These are phyloP conservation scores for Neophaeococcomyces mojaviensis DNA, from an alignment of 2,329 filamentous ascomycete genomes.

Conservation along the genomic window DNA sequence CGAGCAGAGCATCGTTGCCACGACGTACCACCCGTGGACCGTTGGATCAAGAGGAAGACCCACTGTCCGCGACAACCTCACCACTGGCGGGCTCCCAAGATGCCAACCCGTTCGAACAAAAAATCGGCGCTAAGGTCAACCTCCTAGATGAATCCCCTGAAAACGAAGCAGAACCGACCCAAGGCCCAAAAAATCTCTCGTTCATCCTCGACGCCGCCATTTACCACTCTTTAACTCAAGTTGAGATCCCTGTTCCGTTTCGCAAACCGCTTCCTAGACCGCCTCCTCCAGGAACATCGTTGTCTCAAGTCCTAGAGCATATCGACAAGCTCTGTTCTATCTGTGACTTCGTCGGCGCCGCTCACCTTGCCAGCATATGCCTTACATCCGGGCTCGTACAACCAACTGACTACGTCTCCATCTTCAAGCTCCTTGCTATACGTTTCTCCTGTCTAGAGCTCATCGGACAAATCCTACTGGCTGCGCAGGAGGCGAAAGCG, in stretches of 20 bases:
- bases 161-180: slow-evolving; percentile 19
- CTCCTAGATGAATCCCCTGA: slow-evolving; percentile 13
- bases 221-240: slow-evolving; percentile 69
- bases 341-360: slow-evolving; percentile 75
- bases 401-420: slow-evolving; percentile 50
- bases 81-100: background rate
- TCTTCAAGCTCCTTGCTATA: slow-evolving; percentile 73
- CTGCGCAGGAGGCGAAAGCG: slow-evolving; percentile 56
- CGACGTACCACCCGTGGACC: slow-evolving; percentile 1
- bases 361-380: slow-evolving; percentile 41
- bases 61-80: slow-evolving; percentile 6
- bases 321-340: slow-evolving; percentile 60
- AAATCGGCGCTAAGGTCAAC: background rate
- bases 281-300: slow-evolving; percentile 54
- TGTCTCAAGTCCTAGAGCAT: slow-evolving; percentile 28
- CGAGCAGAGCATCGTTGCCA: background rate
- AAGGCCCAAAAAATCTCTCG: slow-evolving; percentile 63
- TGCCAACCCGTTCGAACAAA: background rate
- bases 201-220: slow-evolving; percentile 73
- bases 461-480: slow-evolving; percentile 63
- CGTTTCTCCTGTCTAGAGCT: slow-evolving; percentile 76
- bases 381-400: slow-evolving; percentile 36
- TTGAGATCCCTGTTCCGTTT: slow-evolving; percentile 57
- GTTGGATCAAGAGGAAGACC: slow-evolving; percentile 3
- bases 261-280: slow-evolving; percentile 56